Base-by-base conservation (phyloP, 495 filamentous ascomycete genomes). In the Tuber aestivum region DNA sequence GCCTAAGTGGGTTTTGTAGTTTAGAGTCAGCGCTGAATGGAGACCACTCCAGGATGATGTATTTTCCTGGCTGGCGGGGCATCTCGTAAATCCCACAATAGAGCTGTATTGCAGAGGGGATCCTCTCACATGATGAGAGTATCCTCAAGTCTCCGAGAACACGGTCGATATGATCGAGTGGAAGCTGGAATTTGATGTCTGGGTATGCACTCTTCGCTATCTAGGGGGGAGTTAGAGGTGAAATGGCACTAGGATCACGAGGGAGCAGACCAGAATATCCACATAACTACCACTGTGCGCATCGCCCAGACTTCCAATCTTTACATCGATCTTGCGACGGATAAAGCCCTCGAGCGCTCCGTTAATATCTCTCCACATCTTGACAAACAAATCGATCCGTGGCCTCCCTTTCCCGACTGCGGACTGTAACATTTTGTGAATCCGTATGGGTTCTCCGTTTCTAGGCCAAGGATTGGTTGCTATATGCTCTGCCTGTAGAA, bases 251-350 rank as follows among this genome's bases (percentile, higher is more conserved):
- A 16, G 2, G 0, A 16, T 61, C 27, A 16, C 10, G 0, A 2
- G 3, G 12, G 50, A 61, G 75, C 77, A 35, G 38, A 79, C 77
- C 9, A 79, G 41, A 75, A 79, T 27, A 72, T 78, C 75, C 21
- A 79, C 35, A 42, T 78, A 69, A 16, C 42, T 32, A 20, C 48
- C 42, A 38, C 69, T 50, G 8, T 21, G 8, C 1, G 20, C n/a
- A 14, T 73, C 40, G 18, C 48, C 5, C 45, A 70, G 5, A 0
- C 41, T 3, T 20, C 8, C 44, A 41, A 45, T 78, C 69, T 65
- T 37, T 38, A 45, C 71, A 4, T 0, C 41, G 3, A 18, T 9
- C 8, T 48, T 40, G 2, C 10, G 8, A 32, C 32, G 14, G 7
- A 20, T 27, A 27, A 45, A 56, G 1, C 23, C 12, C 2, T 35